Percentiles rank a stretch among this genome's conserved stretches.
These are phyloP conservation scores for Obelidium mucronatum DNA, from an alignment of 192 early-diverging fungal genomes.

Conservation along the genomic window DNA sequence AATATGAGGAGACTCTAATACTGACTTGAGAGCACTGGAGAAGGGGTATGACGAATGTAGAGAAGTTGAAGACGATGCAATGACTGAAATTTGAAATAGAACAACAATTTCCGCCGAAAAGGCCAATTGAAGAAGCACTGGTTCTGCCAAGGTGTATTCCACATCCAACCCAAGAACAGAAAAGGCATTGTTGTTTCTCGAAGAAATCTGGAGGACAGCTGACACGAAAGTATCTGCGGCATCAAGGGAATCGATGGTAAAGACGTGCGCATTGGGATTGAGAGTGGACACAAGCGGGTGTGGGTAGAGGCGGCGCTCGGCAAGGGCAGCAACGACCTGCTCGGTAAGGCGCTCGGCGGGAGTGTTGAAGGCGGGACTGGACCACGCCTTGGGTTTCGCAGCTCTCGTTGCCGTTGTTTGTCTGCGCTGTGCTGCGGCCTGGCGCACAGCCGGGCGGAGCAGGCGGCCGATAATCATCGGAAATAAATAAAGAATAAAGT, in stretches of 20 bases:
- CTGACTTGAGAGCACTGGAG: background rate
- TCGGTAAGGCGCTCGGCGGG: background rate
- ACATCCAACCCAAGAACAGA: conserved; percentile 28
- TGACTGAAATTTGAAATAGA: conserved; percentile 23
- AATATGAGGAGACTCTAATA: conserved; percentile 11
- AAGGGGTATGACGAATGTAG: too few species aligned
- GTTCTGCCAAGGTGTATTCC: background rate
- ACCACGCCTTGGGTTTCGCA: too few species aligned
- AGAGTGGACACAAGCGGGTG: background rate
- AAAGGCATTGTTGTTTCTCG: background rate
- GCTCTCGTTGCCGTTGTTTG: too few species aligned
- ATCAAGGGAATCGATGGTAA: background rate
- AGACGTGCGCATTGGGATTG: background rate
- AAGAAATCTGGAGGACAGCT: background rate
- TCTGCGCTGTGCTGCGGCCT: too few species aligned
- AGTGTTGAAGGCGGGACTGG: background rate
- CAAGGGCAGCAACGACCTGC: background rate
- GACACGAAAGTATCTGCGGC: background rate
- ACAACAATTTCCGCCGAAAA: conserved; percentile 27
- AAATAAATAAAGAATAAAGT: too few species aligned
- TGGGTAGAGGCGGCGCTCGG: background rate
- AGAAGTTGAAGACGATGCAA: background rate
- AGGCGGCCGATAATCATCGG: too few species aligned
- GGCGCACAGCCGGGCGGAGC: too few species aligned
- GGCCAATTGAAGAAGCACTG: conserved; percentile 25